phyloP scores from a whole-genome alignment of 345 rosid species.

The Brassica incana region DNA sequence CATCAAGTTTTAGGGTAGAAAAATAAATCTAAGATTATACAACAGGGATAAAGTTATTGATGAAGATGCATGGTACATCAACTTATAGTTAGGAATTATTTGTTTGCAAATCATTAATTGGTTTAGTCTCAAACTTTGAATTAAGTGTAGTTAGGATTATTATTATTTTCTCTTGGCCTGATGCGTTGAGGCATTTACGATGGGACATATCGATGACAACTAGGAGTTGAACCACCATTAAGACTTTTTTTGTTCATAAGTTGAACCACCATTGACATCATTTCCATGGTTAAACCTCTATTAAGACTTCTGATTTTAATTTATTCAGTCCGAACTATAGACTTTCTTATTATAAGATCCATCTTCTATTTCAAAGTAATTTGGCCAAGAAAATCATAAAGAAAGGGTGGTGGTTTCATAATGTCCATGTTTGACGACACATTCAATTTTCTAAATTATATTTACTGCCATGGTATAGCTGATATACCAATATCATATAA shows the following conservation, averaged over 20 bases:
- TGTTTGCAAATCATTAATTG: not conserved
- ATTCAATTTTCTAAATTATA: not conserved
- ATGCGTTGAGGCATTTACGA: conserved; percentile 31
- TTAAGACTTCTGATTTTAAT: conserved; percentile 1
- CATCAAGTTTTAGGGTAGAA: not conserved
- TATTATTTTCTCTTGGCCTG: conserved; percentile 9
- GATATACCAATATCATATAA: not conserved
- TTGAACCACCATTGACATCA: conserved; percentile 30
- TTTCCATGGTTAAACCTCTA: not conserved
- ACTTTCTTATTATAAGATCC: conserved; percentile 13
- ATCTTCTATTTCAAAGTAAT: not conserved
- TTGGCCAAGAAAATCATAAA: not conserved
- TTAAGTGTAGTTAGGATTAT: not conserved
- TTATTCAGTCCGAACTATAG: not conserved
- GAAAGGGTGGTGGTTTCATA: conserved; percentile 16
- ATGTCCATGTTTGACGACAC: conserved; percentile 2
- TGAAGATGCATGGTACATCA: conserved; percentile 19
- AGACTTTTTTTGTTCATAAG: conserved; percentile 3
- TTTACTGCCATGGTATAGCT: not conserved
- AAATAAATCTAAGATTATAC: not conserved
- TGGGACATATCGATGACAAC: conserved; percentile 29
- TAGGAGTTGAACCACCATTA: conserved; percentile 34
- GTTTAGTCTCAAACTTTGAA: not conserved
- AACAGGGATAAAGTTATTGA: not conserved
- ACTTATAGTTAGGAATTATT: conserved; percentile 18